A percentile compares a stretch with the other conserved stretches of the same genome.
These are phyloP conservation scores for Setaria italica DNA, from an alignment of 202 grass and related monocot genomes.

Conservation along the genomic window DNA sequence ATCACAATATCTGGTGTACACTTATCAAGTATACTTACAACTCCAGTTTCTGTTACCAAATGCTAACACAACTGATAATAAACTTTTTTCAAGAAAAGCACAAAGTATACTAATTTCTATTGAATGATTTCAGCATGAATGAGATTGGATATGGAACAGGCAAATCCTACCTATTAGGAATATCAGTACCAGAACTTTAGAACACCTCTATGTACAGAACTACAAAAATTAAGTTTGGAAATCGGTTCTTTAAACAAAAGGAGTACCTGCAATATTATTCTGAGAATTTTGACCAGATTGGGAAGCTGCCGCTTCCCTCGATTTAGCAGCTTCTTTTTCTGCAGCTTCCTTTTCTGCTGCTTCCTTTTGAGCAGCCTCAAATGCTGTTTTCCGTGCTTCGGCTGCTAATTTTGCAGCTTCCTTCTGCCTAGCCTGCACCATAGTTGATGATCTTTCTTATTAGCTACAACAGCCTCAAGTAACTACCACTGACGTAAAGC, in stretches of 20 bases:
- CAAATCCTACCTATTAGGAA: neutral
- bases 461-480: constrained; percentile 5
- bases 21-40: neutral
- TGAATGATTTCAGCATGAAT: neutral
- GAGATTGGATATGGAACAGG: neutral
- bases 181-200: neutral
- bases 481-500: constrained; percentile 27
- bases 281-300: constrained; percentile 46
- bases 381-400: constrained; percentile 60
- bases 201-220: neutral
- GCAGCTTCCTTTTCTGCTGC: constrained; percentile 75
- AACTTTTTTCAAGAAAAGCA: constrained; percentile 13
- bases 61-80: neutral
- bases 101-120: neutral
- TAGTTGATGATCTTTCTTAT: constrained; percentile 36
- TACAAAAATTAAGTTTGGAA: neutral
- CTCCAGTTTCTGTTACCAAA: constrained; percentile 10
- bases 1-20: neutral
- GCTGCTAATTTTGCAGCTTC: constrained; percentile 80
- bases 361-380: constrained; percentile 75
- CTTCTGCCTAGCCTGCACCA: constrained; percentile 70
- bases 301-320: constrained; percentile 48
- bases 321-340: constrained; percentile 34
- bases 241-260: constrained; percentile 18
- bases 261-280: constrained; percentile 41